Evolutionary conservation across 139 green algal genomes (phyloP), one percentile per base, ranked within the genome.

Genomic region (Chlorella sorokiniana): DNA sequence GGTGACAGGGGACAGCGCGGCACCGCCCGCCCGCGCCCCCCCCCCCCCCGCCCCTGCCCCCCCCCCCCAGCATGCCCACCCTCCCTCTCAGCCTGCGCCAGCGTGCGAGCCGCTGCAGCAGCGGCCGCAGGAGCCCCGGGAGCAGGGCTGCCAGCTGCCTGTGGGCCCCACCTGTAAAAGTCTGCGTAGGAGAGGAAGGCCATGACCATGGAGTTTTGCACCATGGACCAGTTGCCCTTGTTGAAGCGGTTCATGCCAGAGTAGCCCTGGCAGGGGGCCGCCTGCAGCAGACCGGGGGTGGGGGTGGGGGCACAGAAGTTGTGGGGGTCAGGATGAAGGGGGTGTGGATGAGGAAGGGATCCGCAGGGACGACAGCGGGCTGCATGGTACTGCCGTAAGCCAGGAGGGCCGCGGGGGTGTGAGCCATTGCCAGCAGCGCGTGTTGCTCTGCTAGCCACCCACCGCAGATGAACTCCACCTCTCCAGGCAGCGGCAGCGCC

Each of bases 171-270:
- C 48, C 48, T 11, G 48, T 56, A 56, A 56, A 56, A 56, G 48
- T 56, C 48, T 56, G 87, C 89, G 84, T 92, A 99, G 22, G 90
- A 96, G 35, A 98, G 87, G 86, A 95, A 99, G 11, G 93, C 86
- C 92, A 99, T 97, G 22, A 98, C 94, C 96, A 98, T 98, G 78
- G 85, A 92, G 92, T 98, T 98, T 38, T 85, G 96, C 78, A 98
- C 93, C 87, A 96, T 94, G 68, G 85, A 94, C 96, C 96, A 99
- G 85, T 95, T 95, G 85, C 96, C 89, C 90, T 97, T 95, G 91
- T 99, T 99, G 91, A 99, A 99, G 45, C 96, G 91, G 86, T 99
- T 99, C 96, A 99, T 99, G 82, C 96, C 96, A 23, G 90, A 96
- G 91, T 99, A 99, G 71, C 96, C 96, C 91, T 99, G 95, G 93